Evolutionary conservation across 768 basidiomycete genomes (phyloP).

Genomic region (Coprinopsis marcescibilis): DNA sequence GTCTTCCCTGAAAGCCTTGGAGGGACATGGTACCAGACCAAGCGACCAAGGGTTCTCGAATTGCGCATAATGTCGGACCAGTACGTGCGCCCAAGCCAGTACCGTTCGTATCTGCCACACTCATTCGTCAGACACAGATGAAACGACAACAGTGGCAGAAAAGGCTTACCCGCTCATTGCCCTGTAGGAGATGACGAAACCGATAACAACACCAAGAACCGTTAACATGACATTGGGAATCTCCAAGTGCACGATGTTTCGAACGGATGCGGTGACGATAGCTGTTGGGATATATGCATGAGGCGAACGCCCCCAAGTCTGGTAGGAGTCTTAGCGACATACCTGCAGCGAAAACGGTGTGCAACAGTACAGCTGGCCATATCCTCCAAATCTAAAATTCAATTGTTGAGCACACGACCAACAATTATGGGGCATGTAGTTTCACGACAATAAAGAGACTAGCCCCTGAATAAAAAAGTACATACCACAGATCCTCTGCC

Average conservation of each 20-base stretch:
- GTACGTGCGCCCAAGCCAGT: conserved; percentile 49
- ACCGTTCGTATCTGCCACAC: conserved; percentile 49
- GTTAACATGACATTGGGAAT: conserved; percentile 57
- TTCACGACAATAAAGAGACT: too few relatives aligned
- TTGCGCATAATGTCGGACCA: conserved; percentile 56
- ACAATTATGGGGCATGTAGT: too few relatives aligned
- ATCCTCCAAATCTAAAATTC: conserved; percentile 52
- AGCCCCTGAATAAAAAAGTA: background rate
- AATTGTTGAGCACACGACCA: background rate
- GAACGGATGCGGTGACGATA: conserved; percentile 40
- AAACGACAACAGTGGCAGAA: background rate
- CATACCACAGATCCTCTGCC: conserved; percentile 28
- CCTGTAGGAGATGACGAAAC: conserved; percentile 65
- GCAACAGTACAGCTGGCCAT: conserved; percentile 62
- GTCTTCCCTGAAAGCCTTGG: conserved; percentile 38
- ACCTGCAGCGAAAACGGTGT: conserved; percentile 54
- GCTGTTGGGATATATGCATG: conserved; percentile 2
- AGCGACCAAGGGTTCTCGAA: conserved; percentile 41
- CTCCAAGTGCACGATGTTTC: conserved; percentile 30
- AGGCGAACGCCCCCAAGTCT: background rate
- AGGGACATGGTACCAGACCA: conserved; percentile 62
- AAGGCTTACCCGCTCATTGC: conserved; percentile 49
- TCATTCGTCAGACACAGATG: background rate
- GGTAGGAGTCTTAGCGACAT: conserved; percentile 23
- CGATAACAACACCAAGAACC: conserved; percentile 53